Percentiles rank a stretch among this genome's conserved stretches.
Conservation (phyloP, 495 filamentous ascomycete species). For the Neurospora sp. region DNA sequence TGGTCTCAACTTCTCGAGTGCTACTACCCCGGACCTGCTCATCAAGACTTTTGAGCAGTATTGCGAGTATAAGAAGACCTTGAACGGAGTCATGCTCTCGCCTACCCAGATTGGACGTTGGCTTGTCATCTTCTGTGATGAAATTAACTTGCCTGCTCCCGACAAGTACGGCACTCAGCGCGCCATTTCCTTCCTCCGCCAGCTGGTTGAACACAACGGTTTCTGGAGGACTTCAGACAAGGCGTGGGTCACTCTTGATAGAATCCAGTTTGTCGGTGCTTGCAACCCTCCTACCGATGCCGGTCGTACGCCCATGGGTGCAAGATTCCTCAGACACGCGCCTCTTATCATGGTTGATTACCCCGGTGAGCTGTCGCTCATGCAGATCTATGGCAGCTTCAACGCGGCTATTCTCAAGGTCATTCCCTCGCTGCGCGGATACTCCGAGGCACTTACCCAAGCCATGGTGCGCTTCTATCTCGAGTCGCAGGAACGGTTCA, state of each 20-base stretch:
- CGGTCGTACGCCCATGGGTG: slow-evolving; percentile 86
- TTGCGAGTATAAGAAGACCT: slow-evolving; percentile 96
- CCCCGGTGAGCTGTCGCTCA: slow-evolving; percentile 85
- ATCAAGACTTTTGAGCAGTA: slow-evolving; percentile 99
- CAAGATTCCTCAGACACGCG: slow-evolving; percentile 87
- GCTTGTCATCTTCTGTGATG: slow-evolving; percentile 97
- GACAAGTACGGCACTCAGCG: slow-evolving; percentile 97
- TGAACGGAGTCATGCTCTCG: slow-evolving; percentile 91
- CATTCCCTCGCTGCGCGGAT: slow-evolving; percentile 86
- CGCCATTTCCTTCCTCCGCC: slow-evolving; percentile 91
- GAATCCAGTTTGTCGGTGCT: slow-evolving; percentile 97
- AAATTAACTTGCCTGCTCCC: slow-evolving; percentile 97
- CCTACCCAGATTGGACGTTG: slow-evolving; percentile 94
- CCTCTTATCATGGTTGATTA: slow-evolving; percentile 99
- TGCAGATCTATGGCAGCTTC: slow-evolving; percentile 97
- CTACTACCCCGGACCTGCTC: slow-evolving; percentile 91
- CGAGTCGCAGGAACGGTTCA: slow-evolving; percentile 89
- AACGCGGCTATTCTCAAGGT: slow-evolving; percentile 95
- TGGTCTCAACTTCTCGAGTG: slow-evolving; percentile 97
- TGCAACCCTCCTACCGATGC: slow-evolving; percentile 99
- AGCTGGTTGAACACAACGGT: slow-evolving; percentile 95
- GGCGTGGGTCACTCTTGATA: slow-evolving; percentile 93
- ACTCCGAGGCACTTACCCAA: slow-evolving; percentile 87
- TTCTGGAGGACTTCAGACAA: slow-evolving; percentile 98
- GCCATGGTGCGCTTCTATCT: slow-evolving; percentile 96